A percentile compares a stretch with the other conserved stretches of the same genome.
Conservation (phyloP, 331 rosid species). For the Quercus tomentella region DNA sequence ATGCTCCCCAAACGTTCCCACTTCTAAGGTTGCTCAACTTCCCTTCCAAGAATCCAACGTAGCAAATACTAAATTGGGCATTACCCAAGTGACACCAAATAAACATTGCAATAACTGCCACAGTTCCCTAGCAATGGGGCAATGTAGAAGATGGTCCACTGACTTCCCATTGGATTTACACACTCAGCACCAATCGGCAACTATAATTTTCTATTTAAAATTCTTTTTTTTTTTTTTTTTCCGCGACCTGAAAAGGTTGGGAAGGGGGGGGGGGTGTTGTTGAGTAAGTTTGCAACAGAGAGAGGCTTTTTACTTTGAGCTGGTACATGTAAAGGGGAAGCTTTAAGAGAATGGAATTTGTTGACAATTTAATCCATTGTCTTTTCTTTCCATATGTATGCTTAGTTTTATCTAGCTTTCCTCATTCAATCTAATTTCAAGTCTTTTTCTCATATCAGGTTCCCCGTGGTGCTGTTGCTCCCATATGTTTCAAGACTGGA, state of each 20-base stretch:
- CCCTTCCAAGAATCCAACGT: too few species aligned
- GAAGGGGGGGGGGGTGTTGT: background rate
- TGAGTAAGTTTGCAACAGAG: constrained; percentile 6
- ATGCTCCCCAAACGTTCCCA: too few species aligned
- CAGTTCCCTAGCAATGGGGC: too few species aligned
- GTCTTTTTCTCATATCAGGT: constrained; percentile 53
- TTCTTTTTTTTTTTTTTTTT: background rate
- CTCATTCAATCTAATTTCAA: constrained; percentile 18
- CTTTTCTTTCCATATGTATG: background rate
- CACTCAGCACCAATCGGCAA: too few species aligned
- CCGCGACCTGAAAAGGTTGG: background rate
- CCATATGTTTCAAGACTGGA: constrained; percentile 92
- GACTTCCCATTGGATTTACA: too few species aligned
- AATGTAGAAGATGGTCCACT: too few species aligned
- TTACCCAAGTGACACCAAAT: too few species aligned
- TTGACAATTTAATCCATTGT: constrained; percentile 2
- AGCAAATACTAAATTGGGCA: too few species aligned
- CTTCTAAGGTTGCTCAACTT: too few species aligned
- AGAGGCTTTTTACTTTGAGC: constrained; percentile 5
- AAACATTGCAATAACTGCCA: too few species aligned
- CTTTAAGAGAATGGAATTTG: background rate
- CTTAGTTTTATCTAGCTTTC: background rate
- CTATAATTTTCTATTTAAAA: background rate
- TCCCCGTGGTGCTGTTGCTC: constrained; percentile 91
- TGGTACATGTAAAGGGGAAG: background rate